phyloP scores from a whole-genome alignment of 345 rosid genomes.

The Gossypium herbaceum region DNA sequence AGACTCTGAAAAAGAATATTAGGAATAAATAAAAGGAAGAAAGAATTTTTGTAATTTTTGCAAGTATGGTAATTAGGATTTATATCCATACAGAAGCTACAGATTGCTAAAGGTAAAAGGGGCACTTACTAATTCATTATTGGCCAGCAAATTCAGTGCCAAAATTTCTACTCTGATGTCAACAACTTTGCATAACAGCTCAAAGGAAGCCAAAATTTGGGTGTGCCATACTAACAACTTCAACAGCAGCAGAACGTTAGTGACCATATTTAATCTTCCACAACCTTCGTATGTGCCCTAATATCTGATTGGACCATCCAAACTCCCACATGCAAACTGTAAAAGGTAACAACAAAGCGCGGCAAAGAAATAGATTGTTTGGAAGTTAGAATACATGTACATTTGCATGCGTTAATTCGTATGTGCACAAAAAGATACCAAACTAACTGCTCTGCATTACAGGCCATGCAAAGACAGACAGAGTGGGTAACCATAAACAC shows the following conservation, averaged over 20 bases:
- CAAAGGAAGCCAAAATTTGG: no score
- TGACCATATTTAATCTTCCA: background rate
- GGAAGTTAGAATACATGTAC: background rate
- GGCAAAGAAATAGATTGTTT: background rate
- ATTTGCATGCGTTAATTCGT: background rate
- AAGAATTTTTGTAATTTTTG: background rate
- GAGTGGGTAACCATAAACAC: background rate
- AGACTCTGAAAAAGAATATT: no score
- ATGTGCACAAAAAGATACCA: no score
- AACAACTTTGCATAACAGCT: no score
- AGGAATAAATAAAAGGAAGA: background rate
- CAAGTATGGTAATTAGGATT: background rate
- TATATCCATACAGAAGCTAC: background rate
- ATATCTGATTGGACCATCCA: slow-evolving; percentile 85
- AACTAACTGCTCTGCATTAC: no score
- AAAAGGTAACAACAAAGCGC: background rate
- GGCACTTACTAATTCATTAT: background rate
- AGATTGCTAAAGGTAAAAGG: background rate
- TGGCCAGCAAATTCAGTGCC: background rate
- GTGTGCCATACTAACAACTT: background rate
- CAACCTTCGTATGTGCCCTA: slow-evolving; percentile 24
- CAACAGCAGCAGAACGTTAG: background rate
- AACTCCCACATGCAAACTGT: slow-evolving; percentile 96
- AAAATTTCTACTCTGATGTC: background rate
- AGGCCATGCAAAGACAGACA: background rate